Base-by-base conservation (phyloP, 768 basidiomycete genomes). In the Phlebiopsis gigantea region DNA sequence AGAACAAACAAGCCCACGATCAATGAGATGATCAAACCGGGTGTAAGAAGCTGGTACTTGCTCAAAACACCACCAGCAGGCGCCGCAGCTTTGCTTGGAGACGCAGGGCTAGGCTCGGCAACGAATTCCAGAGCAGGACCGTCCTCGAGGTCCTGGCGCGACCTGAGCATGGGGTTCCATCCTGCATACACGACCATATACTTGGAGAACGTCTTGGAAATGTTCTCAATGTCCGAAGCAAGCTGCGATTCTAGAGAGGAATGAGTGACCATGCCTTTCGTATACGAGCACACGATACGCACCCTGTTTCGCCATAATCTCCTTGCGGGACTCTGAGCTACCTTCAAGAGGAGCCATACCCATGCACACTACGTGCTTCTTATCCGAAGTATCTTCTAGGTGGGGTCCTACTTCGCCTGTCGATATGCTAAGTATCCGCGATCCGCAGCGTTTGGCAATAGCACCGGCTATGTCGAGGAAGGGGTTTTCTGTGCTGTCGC, bases 11-110 rank as follows among this genome's bases (percentile, higher is more conserved):
- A 74, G 0, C 73, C 71, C 45, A 91, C 70, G 48, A 91, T 77
- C 17, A 92, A 77, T 6, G 76, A 68, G 4, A 77, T 78, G 69
- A 92, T 88, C 47, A 93, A 76, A 0, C 78, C 86, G 1, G 90
- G 87, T 0, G 88, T 89, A 47, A 92, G 79, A 46, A 90, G 77
- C 66, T 90, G 88, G 69, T 90, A 91, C 30, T 76, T 80, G 59
- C 83, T 78, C 25, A 92, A 77, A 55, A 91, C 83, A 9, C 88
- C 86, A 22, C 79, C 81, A 7, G 72, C 66, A 5, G 77, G 68
- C 1, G 75, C 67, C 17, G 75, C 74, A 10, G 73, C 64, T 55
- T 77, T 77, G 51, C 61, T 60, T 24, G 61, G 52, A 26, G 59
- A 54, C 24, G 43, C 12, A 57, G 15, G 21, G 34, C 19, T 42